Conservation (phyloP, 768 basidiomycete species). For the Psilocybe cubensis region DNA sequence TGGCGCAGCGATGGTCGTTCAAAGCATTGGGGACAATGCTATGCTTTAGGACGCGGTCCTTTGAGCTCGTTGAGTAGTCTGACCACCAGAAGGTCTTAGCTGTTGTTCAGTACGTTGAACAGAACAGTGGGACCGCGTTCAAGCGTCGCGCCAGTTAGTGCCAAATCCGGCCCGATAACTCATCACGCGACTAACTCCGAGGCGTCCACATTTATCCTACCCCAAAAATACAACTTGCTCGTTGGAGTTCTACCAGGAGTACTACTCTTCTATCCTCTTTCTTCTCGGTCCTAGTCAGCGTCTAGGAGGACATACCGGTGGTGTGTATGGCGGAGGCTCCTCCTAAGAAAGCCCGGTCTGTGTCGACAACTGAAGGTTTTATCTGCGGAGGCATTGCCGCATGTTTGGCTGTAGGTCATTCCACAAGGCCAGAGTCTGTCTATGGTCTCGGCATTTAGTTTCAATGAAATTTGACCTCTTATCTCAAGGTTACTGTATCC, state of each 20-base stretch:
- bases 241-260: conserved; percentile 1
- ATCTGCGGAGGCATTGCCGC: conserved; percentile 91
- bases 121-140: not conserved
- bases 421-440: not conserved
- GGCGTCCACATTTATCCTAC: not conserved
- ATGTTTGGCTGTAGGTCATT: conserved; percentile 75
- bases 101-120: not conserved
- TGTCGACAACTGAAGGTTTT: conserved; percentile 83
- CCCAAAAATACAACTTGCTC: not conserved
- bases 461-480: conserved; percentile 5
- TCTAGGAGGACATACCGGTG: conserved; percentile 3
- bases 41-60: not conserved
- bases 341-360: conserved; percentile 24
- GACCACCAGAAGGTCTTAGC: conserved; percentile 2
- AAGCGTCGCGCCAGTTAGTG: not conserved
- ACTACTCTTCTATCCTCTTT: not conserved
- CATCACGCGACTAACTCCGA: conserved; percentile 17
- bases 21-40: conserved; percentile 7
- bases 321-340: conserved; percentile 18
- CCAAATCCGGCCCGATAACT: conserved; percentile 14
- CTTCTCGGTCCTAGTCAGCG: not conserved
- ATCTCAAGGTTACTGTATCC: conserved; percentile 71
- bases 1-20: conserved; percentile 20
- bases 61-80: not conserved
- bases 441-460: conserved; percentile 5